These are phyloP conservation scores for Rhodotorula toruloides DNA, from an alignment of 768 basidiomycete genomes.

Conservation along the genomic window DNA sequence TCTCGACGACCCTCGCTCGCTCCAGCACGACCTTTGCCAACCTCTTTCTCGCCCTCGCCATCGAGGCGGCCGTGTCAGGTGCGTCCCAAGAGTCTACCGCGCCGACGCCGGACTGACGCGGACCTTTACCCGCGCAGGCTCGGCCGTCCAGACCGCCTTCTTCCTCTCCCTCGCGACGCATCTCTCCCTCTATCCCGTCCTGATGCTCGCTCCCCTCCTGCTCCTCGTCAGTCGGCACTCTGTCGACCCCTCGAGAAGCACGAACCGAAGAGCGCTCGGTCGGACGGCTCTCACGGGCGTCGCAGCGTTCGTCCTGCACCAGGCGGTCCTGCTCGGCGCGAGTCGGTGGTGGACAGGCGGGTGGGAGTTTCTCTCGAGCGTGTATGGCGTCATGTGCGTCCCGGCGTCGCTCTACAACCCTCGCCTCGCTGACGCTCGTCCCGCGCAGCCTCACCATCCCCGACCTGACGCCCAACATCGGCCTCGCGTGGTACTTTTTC, in stretches of 20 bases:
- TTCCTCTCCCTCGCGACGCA: slow-evolving; percentile 67
- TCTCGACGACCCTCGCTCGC: slow-evolving; percentile 70
- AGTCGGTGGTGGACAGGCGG: slow-evolving; percentile 24
- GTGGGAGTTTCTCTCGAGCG: slow-evolving; percentile 35
- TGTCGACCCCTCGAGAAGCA: too few relatives aligned
- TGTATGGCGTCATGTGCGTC: slow-evolving; percentile 39
- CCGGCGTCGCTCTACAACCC: not conserved
- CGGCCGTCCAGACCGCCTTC: slow-evolving; percentile 57
- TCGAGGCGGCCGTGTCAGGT: slow-evolving; percentile 7
- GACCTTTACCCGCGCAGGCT: slow-evolving; percentile 51
- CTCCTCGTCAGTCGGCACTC: slow-evolving; percentile 51
- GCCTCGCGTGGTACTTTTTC: slow-evolving; percentile 99
- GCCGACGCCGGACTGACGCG: not conserved
- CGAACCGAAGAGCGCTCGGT: too few relatives aligned
- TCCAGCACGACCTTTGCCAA: slow-evolving; percentile 83
- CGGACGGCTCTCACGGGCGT: slow-evolving; percentile 46
- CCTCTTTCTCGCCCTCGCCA: slow-evolving; percentile 56
- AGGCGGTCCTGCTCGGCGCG: slow-evolving; percentile 1
- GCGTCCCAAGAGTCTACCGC: not conserved
- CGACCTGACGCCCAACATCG: slow-evolving; percentile 87
- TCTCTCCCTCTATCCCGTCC: slow-evolving; percentile 63
- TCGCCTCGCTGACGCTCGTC: not conserved
- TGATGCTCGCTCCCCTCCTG: slow-evolving; percentile 63
- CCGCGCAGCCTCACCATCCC: slow-evolving; percentile 64
- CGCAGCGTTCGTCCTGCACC: slow-evolving; percentile 58